Conservation (phyloP, 495 filamentous ascomycete species). For the Lasiosphaeria miniovina region DNA sequence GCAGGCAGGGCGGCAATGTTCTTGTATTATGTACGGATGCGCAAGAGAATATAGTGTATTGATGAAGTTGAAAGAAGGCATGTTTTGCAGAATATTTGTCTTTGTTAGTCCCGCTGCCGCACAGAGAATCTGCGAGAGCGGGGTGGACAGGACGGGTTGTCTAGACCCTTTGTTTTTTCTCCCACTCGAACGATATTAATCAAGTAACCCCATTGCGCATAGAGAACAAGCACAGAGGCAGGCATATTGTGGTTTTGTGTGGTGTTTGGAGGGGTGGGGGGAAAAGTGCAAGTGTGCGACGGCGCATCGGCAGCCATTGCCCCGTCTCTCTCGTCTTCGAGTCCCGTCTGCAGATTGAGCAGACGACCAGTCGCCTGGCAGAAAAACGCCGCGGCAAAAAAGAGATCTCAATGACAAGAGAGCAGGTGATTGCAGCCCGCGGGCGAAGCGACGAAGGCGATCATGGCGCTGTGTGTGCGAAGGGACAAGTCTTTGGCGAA, state of each 20-base stretch:
- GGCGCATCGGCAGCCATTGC: not conserved
- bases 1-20: not conserved
- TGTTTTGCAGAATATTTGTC: conserved; percentile 45
- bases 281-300: not conserved
- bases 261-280: not conserved
- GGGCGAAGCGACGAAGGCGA: not conserved
- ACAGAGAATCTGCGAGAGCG: conserved; percentile 46
- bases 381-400: not conserved
- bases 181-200: conserved; percentile 58
- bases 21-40: not conserved
- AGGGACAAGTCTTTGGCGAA: not conserved
- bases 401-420: conserved; percentile 2
- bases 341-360: not conserved
- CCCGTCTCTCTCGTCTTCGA: conserved; percentile 2
- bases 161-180: conserved; percentile 55
- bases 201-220: conserved; percentile 53
- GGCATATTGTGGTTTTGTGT: conserved; percentile 52
- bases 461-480: not conserved
- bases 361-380: not conserved
- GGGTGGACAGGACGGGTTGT: conserved; percentile 63
- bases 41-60: conserved; percentile 1
- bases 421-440: not conserved
- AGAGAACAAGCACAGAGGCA: conserved; percentile 47
- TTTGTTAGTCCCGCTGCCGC: conserved; percentile 57
- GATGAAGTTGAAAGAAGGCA: not conserved